phyloP scores from a whole-genome alignment of 305 asterid genomes.

The Solanum hybrid region DNA sequence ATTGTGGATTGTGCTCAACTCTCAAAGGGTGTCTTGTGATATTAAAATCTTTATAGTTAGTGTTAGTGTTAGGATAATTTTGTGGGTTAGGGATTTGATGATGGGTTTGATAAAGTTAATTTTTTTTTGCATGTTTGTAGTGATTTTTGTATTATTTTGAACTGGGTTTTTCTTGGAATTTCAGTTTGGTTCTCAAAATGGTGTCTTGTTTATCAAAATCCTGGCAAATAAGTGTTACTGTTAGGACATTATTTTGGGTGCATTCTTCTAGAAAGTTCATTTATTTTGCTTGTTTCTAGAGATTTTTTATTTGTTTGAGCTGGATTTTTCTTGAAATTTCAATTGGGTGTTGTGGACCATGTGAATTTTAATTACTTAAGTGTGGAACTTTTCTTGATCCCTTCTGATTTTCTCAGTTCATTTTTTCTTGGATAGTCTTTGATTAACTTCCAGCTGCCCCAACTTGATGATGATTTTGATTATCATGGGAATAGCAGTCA shows the following conservation, averaged over 20 bases:
- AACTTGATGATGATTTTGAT: constrained; percentile 76
- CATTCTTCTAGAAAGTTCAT: neutral
- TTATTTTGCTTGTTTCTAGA: neutral
- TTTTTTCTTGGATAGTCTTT: constrained; percentile 50
- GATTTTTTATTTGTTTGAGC: constrained; percentile 5
- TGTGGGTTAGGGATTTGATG: neutral
- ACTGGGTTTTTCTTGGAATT: constrained; percentile 8
- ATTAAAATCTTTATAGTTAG: constrained; percentile 1
- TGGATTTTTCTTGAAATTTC: constrained; percentile 21
- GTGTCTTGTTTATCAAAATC: neutral
- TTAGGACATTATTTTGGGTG: neutral
- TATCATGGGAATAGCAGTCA: constrained; percentile 90
- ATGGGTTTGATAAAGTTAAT: neutral
- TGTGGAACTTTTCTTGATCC: neutral
- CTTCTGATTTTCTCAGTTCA: neutral
- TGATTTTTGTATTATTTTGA: constrained; percentile 9
- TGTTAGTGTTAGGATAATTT: neutral
- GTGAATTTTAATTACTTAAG: neutral
- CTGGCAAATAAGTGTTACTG: neutral
- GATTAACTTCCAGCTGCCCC: constrained; percentile 92
- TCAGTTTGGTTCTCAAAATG: neutral
- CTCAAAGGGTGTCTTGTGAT: constrained; percentile 3
- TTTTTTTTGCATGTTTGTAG: neutral
- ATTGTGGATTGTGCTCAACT: neutral
- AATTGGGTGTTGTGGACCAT: neutral